These are phyloP conservation scores for Nemania sp. DNA, from an alignment of 2,329 filamentous ascomycete genomes.

Conservation along the genomic window DNA sequence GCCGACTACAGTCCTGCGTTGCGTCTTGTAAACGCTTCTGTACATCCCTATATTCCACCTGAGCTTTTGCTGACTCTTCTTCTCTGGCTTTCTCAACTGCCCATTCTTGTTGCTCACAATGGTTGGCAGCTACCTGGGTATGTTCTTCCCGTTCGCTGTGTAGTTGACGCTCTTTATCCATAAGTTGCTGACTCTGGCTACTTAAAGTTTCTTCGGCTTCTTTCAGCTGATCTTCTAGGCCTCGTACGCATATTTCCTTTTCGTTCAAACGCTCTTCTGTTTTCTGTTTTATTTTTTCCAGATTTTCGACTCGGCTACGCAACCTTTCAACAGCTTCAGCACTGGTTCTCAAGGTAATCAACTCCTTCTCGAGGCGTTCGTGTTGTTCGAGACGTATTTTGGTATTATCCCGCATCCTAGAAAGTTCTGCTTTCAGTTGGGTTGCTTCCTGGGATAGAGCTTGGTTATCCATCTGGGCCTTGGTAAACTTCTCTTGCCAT, in stretches of 20 bases:
- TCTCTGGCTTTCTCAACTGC: slow-evolving; percentile 49
- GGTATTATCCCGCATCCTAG: slow-evolving; percentile 23
- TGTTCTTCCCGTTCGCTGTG: slow-evolving; percentile 38
- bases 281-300: slow-evolving; percentile 34
- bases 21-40: slow-evolving; percentile 45
- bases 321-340: slow-evolving; percentile 26
- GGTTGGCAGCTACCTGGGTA: slow-evolving; percentile 27
- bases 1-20: slow-evolving; percentile 38
- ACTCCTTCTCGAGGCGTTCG: slow-evolving; percentile 35
- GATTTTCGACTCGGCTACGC: slow-evolving; percentile 21
- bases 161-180: slow-evolving; percentile 37
- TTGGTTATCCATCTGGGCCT: slow-evolving; percentile 29
- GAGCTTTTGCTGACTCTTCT: slow-evolving; percentile 50
- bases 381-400: slow-evolving; percentile 28
- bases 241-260: slow-evolving; percentile 34
- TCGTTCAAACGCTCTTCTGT: slow-evolving; percentile 34
- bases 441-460: slow-evolving; percentile 32
- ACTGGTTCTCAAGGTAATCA: slow-evolving; percentile 25
- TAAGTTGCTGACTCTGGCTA: slow-evolving; percentile 31
- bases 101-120: slow-evolving; percentile 39
- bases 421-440: slow-evolving; percentile 39
- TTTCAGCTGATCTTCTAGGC: slow-evolving; percentile 35
- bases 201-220: slow-evolving; percentile 32
- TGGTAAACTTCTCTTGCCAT: slow-evolving; percentile 42
- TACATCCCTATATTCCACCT: slow-evolving; percentile 44